Evolutionary conservation across 148 eudicot species (phyloP), one percentile per base, ranked within the genome.

Genomic region (Drosera capensis): DNA sequence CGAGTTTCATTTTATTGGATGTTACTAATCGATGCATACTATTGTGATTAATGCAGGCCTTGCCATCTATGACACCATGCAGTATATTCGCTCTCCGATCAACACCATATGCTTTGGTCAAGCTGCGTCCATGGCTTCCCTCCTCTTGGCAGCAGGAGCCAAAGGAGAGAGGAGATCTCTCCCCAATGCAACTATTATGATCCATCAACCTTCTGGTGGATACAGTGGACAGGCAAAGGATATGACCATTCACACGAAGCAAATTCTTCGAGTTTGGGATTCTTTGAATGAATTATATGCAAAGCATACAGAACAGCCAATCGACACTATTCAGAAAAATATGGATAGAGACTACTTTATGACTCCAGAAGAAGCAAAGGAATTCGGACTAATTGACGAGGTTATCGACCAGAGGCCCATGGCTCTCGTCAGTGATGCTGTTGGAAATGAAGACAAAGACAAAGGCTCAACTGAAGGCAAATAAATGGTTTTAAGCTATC

Each of bases 41-140:
- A 35, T 15, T 48, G 54, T 23, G 20, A 20, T 24, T 34, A 30
- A 22, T 73, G 35, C 55, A 87, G 96, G 96, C 65, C 94, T 87
- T 74, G 96, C 94, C 49, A 87, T 87, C 49, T 87, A 87, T 63
- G 96, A 87, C 49, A 87, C 96, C 21, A 87, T 87, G 96, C 96
- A 87, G 75, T 87, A 87, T 63, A 87, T 87, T 28, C 78, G 96
- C 25, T 82, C 86, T 64, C 96, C 96, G 15, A 77, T 87, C 29
- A 74, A 73, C 55, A 87, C 94, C 14, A 87, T 75, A 26, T 88
- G 96, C 64, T 58, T 88, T 53, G 96, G 96, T 45, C 96, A 88
- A 58, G 96, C 96, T 67, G 94, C 96, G n/a, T 79, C 92, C 26
- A 88, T 88, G 94, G 94, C 52, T 39, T 87, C 96, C 28, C 94